Conservation (phyloP, 129 eudicot species). For the Artemisia tridentata region DNA sequence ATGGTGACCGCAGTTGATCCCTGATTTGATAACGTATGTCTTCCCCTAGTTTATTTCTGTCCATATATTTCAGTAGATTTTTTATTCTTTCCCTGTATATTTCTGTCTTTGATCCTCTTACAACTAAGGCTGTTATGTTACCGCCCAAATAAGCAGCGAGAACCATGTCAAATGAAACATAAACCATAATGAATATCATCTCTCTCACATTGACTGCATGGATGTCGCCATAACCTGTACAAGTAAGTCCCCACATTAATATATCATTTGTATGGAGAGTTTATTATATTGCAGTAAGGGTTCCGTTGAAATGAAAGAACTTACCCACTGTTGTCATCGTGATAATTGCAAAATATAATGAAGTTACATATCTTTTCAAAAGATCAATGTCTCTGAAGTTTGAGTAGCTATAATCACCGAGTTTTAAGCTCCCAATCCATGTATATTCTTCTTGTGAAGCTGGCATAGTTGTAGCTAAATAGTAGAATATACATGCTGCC, state of each 20-base stretch:
- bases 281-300: too few relatives aligned
- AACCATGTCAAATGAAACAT: slow-evolving; percentile 78
- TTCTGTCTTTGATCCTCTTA: slow-evolving; percentile 74
- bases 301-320: slow-evolving; percentile 1
- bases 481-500: slow-evolving; percentile 80
- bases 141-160: slow-evolving; percentile 81
- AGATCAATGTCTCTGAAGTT: slow-evolving; percentile 62
- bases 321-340: slow-evolving; percentile 82
- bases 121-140: slow-evolving; percentile 79
- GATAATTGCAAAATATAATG: slow-evolving; percentile 67
- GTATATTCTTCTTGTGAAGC: slow-evolving; percentile 59
- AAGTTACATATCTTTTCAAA: slow-evolving; percentile 45
- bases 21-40: background rate
- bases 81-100: slow-evolving; percentile 71
- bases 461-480: slow-evolving; percentile 66
- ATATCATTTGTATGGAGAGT: background rate
- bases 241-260: background rate
- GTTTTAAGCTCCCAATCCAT: slow-evolving; percentile 70
- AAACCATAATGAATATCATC: slow-evolving; percentile 75
- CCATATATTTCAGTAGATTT: slow-evolving; percentile 62
- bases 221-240: slow-evolving; percentile 76
- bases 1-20: background rate
- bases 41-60: slow-evolving; percentile 53
- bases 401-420: slow-evolving; percentile 64
- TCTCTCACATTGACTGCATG: slow-evolving; percentile 87